Base-by-base conservation (phyloP, 768 basidiomycete species). In the Naganishia kalamii region DNA sequence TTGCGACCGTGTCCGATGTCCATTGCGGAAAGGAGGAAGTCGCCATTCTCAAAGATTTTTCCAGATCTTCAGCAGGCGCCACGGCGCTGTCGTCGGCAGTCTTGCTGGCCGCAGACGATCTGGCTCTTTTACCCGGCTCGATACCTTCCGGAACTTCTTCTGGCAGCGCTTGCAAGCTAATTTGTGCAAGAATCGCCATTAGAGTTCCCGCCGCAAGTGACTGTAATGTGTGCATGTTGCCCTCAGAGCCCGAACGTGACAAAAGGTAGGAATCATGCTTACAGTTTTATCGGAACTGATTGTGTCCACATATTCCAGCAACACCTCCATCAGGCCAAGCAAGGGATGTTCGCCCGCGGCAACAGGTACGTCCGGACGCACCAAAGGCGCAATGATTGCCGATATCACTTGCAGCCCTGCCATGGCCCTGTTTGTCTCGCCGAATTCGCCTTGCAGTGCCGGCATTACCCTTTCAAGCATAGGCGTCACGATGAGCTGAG, bases 401-500 rank as follows among this genome's bases (percentile, higher is more conserved):
- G 54, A 57, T 19, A 57, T 57, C 7, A 57, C 54, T 37, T 57
- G 54, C 35, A 41, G 49, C n/a, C 59, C 49, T 33, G 44, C 57
- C 65, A 41, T 60, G 44, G 46, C 49, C 25, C 43, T 46, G 29
- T 60, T 65, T 43, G 65, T 50, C 50, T 65, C 54, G 35, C 32
- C 54, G 19, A 57, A 57, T 23, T 57, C 54, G 54, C 54, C 54
- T 33, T 57, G 54, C n/a, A 96, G 79, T 0, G 90, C 88, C 1
- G 90, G 89, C 5, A 88, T 85, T 11, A 89, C 89, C 61, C 90
- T 82, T 74, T 93, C 90, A 65, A 93, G 77, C 44, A 93, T 83
- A 0, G 89, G 85, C 48, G 87, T 85, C 46, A 93, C 80, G 69
- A 93, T 86, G 23, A 94, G 81, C 74, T 90, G 89, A 1, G 92